Evolutionary conservation across 257 asterid species (phyloP), one percentile per base, ranked within the genome.

Genomic region (Knoxia roxburghii): DNA sequence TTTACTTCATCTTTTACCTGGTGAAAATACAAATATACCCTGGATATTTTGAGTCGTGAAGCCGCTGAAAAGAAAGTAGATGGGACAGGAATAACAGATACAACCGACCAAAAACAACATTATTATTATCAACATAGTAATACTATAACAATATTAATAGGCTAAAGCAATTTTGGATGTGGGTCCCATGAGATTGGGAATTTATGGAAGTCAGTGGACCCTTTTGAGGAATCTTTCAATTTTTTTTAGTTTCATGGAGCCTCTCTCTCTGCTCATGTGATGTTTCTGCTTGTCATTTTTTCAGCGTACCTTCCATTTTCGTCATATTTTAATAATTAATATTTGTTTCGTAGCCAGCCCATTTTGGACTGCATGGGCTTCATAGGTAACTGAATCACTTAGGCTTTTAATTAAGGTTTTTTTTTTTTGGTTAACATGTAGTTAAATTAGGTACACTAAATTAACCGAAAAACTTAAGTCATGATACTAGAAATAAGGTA

Each of bases 191-290:
- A 39, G 51, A 4, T 29, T 48, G 64, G 1, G 59, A 39, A 53
- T 21, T 29, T 41, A 63, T 54, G 18, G 60, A 48, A 41, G 51
- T 63, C 43, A 41, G 30, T 27, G 65, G 56, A 18, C 54, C 72
- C 64, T 12, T 49, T 2, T 18, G 24, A 18, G 63, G 63, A 56
- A 56, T 56, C 62, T 32, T 58, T 32, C 4, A 4, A 12, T 5
- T 29, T n/a, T 10, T 48, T 48, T 4, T 15, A 0, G 1, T 15
- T 46, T 46, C 4, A 15, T 37, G 4, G 4, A 1, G 0, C 15
- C 3, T 13, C 15, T 21, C 32, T 6, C 11, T 17, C 6, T 10
- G 63, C 43, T 10, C 63, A 5, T 40, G 40, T 26, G 64, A 27
- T 55, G 65, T 54, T 49, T 37, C 2, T n/a, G n/a, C 27, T 21